A percentile compares a stretch with the other conserved stretches of the same genome.
Conservation (phyloP, 2,329 filamentous ascomycete genomes). For the Pseudocercospora pini-densiflorae region DNA sequence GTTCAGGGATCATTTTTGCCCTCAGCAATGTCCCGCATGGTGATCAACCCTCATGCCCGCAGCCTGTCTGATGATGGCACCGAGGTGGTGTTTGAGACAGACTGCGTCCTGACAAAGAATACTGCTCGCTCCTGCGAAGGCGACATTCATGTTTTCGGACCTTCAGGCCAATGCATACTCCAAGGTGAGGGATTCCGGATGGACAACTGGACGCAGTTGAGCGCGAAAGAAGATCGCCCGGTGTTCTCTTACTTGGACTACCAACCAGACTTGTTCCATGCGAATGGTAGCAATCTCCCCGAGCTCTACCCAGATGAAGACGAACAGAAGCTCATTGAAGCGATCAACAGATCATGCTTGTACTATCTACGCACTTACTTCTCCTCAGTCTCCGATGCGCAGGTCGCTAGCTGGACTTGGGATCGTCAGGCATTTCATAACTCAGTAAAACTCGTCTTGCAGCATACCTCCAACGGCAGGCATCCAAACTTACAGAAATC, state of each 20-base stretch:
- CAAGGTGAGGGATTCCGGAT: constrained; percentile 29
- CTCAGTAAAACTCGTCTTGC: constrained; percentile 14
- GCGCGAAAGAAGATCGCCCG: constrained; percentile 22
- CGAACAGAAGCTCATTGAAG: constrained; percentile 23
- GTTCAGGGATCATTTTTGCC: constrained; percentile 26
- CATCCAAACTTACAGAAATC: constrained; percentile 18
- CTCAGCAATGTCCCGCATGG: constrained; percentile 23
- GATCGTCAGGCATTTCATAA: constrained; percentile 25
- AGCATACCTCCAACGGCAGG: constrained; percentile 18
- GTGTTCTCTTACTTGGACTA: constrained; percentile 25
- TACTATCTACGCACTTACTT: constrained; percentile 26
- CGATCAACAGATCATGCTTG: constrained; percentile 23
- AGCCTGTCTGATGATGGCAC: constrained; percentile 33
- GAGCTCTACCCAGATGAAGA: constrained; percentile 18
- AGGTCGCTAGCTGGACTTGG: constrained; percentile 25
- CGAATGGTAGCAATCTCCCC: constrained; percentile 15
- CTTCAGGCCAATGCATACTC: constrained; percentile 17
- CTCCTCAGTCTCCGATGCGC: constrained; percentile 14
- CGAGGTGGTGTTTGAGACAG: constrained; percentile 23
- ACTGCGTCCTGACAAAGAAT: constrained; percentile 26
- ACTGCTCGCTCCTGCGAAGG: constrained; percentile 25
- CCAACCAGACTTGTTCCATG: constrained; percentile 25
- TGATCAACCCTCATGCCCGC: constrained; percentile 22
- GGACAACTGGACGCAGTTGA: constrained; percentile 22
- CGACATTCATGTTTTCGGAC: constrained; percentile 30